phyloP scores from a whole-genome alignment of 768 basidiomycete genomes.

The Thelephora aurantiotincta region DNA sequence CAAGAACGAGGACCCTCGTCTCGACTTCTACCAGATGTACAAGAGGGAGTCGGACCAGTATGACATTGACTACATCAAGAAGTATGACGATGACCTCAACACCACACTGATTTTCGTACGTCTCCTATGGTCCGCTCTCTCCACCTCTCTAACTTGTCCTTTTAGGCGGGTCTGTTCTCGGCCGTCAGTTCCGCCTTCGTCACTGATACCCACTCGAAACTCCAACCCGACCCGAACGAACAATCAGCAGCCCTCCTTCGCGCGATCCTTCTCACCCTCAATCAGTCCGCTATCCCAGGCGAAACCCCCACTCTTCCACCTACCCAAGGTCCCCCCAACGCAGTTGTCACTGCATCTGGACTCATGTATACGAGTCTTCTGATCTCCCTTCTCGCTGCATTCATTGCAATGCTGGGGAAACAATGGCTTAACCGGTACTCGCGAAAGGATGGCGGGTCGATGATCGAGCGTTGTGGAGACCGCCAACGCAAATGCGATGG shows the following conservation, averaged over 20 bases:
- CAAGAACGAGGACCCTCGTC: not conserved
- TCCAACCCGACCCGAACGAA: slow-evolving; percentile 10
- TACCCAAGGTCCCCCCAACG: slow-evolving; percentile 9
- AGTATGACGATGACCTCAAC: slow-evolving; percentile 11
- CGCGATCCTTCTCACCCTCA: slow-evolving; percentile 5
- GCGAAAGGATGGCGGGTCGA: slow-evolving; percentile 1
- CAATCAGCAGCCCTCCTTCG: slow-evolving; percentile 7
- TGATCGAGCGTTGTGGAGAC: slow-evolving; percentile 8
- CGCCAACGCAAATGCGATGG: slow-evolving; percentile 11
- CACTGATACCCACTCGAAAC: slow-evolving; percentile 11
- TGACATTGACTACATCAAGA: slow-evolving; percentile 9
- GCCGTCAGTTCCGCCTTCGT: slow-evolving; percentile 16
- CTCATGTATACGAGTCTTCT: slow-evolving; percentile 25
- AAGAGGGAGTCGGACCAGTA: slow-evolving; percentile 8
- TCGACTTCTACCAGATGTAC: slow-evolving; percentile 1
- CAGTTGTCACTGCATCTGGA: slow-evolving; percentile 23
- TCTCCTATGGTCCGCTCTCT: not conserved
- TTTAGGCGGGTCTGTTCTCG: slow-evolving; percentile 19
- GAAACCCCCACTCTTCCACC: not conserved
- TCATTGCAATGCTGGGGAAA: slow-evolving; percentile 31
- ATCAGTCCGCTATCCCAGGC: slow-evolving; percentile 7
- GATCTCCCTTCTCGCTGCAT: slow-evolving; percentile 27
- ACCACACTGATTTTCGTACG: slow-evolving; percentile 13
- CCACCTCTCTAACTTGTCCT: too few species aligned
- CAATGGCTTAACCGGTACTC: slow-evolving; percentile 24